A percentile compares a stretch with the other conserved stretches of the same genome.
These are phyloP conservation scores for Moesziomyces aphidis DNA, from an alignment of 1,284 basidiomycete genomes.

Conservation along the genomic window DNA sequence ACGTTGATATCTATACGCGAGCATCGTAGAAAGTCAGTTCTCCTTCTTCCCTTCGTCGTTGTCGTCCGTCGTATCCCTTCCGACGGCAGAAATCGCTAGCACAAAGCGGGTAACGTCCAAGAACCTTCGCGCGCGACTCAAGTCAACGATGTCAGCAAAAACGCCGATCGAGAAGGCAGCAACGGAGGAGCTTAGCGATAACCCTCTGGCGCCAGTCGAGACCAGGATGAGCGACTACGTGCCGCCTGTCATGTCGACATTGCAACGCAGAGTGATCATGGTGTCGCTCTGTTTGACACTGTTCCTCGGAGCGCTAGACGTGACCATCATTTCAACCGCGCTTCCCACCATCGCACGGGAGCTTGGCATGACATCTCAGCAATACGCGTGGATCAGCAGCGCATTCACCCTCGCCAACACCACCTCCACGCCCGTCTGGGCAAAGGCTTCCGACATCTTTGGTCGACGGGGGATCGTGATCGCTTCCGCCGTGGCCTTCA, in stretches of 20 bases:
- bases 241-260: neutral
- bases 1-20: neutral
- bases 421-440: conserved; percentile 9
- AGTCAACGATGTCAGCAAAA: neutral
- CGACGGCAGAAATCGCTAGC: neutral
- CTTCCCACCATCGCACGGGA: conserved; percentile 7
- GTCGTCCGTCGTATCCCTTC: neutral
- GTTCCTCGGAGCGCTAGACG: conserved; percentile 7
- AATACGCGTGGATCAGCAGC: conserved; percentile 11
- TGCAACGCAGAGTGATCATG: conserved; percentile 7
- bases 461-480: conserved; percentile 4
- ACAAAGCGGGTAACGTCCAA: neutral
- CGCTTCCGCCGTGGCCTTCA: conserved; percentile 3
- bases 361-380: conserved; percentile 1
- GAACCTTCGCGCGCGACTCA: neutral
- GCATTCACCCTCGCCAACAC: conserved; percentile 7
- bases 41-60: neutral
- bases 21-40: neutral
- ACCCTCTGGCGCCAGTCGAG: conserved; percentile 2
- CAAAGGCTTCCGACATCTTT: conserved; percentile 10
- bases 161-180: neutral
- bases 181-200: neutral
- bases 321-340: conserved; percentile 11
- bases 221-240: conserved; percentile 4
- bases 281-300: conserved; percentile 7